Evolutionary conservation across 352 stramenopile genomes (phyloP).

Genomic region (Phytopythium helicoides): DNA sequence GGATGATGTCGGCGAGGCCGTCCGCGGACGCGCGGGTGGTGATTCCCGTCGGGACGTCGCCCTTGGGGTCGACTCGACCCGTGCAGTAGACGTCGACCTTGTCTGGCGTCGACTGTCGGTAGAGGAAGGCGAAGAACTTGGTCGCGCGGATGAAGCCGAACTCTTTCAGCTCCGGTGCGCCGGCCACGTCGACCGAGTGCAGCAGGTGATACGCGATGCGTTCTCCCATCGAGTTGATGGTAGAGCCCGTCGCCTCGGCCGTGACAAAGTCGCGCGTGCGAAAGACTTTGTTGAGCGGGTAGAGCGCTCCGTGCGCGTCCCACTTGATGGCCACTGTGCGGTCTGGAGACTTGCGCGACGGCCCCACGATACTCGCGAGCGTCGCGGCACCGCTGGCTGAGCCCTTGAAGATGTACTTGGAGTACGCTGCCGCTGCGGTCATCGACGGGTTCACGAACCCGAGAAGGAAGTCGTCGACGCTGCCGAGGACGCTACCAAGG

Average conservation of each 20-base stretch:
- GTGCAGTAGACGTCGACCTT: constrained; percentile 47
- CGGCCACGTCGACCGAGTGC: constrained; percentile 11
- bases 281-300: constrained; percentile 14
- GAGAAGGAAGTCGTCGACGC: constrained; percentile 21
- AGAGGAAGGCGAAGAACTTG: constrained; percentile 8
- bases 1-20: constrained; percentile 20
- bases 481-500: constrained; percentile 14
- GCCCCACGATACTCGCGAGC: constrained; percentile 18
- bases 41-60: constrained; percentile 23
- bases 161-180: constrained; percentile 5
- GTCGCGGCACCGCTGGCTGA: constrained; percentile 19
- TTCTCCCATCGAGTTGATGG: constrained; percentile 16
- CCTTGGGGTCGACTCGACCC: constrained; percentile 35
- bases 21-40: constrained; percentile 25
- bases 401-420: constrained; percentile 22
- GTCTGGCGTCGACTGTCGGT: constrained; percentile 25
- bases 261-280: constrained; percentile 10
- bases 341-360: constrained; percentile 21
- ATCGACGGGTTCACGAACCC: constrained; percentile 23
- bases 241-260: constrained; percentile 7
- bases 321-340: constrained; percentile 29
- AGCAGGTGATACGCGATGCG: constrained; percentile 25
- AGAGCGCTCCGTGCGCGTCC: constrained; percentile 17
- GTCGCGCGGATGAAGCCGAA: constrained; percentile 8
- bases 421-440: constrained; percentile 32